Evolutionary conservation across 1,139 yeast genomes (phyloP).

Genomic region (Suhomyces bribrorum): DNA sequence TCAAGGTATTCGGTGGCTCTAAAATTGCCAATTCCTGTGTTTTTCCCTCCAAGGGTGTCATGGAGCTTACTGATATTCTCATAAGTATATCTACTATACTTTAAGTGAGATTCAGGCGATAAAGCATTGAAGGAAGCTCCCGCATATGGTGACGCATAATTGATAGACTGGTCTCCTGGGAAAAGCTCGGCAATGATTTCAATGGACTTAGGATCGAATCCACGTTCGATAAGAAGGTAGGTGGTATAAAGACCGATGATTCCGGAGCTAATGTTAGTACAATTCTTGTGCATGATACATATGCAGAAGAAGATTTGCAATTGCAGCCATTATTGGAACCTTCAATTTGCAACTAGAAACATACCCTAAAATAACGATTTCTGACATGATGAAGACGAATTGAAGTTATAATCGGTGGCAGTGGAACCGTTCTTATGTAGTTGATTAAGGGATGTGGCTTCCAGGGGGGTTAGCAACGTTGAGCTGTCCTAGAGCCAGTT

Average conservation of each 20-base stretch:
- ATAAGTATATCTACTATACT: slow-evolving; percentile 20
- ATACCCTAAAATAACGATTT: slow-evolving; percentile 8
- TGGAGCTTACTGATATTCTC: slow-evolving; percentile 15
- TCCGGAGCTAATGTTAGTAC: slow-evolving; percentile 19
- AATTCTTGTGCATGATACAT: too few species aligned
- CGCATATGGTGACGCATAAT: slow-evolving; percentile 28
- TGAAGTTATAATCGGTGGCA: too few species aligned
- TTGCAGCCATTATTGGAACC: neutral
- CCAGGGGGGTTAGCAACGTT: neutral
- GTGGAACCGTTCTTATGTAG: too few species aligned
- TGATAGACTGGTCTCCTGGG: slow-evolving; percentile 25
- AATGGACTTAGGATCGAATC: slow-evolving; percentile 16
- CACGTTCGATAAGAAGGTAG: slow-evolving; percentile 21
- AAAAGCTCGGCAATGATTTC: slow-evolving; percentile 21
- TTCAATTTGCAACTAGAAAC: too few species aligned
- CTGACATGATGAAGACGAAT: slow-evolving; percentile 1
- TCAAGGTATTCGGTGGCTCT: slow-evolving; percentile 15
- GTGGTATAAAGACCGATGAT: slow-evolving; percentile 30
- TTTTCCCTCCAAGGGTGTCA: slow-evolving; percentile 15
- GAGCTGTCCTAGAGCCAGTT: neutral
- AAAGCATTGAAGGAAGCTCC: slow-evolving; percentile 22
- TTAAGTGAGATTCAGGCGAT: slow-evolving; percentile 8
- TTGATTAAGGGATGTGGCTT: neutral
- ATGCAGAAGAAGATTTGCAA: too few species aligned
- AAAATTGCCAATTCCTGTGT: slow-evolving; percentile 16